Evolutionary conservation across 2,329 filamentous ascomycete species (phyloP), one percentile per base, ranked within the genome.

Genomic region (Epichloe sylvatica): DNA sequence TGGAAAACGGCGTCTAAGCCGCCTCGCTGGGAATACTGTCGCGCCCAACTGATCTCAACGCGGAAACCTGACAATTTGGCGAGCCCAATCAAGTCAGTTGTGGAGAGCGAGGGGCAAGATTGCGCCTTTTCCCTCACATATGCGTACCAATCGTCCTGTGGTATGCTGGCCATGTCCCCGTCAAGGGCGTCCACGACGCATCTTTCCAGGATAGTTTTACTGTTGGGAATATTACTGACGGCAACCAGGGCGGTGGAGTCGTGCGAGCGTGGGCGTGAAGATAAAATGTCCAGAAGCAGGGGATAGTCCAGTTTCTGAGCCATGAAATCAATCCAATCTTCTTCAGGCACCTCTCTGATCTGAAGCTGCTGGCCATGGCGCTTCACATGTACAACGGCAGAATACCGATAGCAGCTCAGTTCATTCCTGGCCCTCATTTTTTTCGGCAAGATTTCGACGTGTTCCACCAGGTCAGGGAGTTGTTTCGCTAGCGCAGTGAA

Each of bases 11-110:
- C 57, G 19, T 59, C 56, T 2, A 59, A 30, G 9, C 46, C 54
- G 25, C 57, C 57, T 3, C 49, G 48, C 45, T 55, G 57, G 5
- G 48, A 47, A n/a, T 35, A n/a, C 23, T 68, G 68, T 21, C 62
- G 59, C 0, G 72, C 74, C 53, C 70, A 71, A 45, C 65, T 62
- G 0, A 63, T 57, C 30, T 74, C 67, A 30, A 74, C 72, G 17
- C 69, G 57, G 51, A 72, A 76, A 19, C 71, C 70, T 21, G 64
- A 57, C 21, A 56, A 54, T 49, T 63, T 36, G n/a, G 55, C 55
- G 3, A 63, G 39, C 25, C 55, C 45, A 0, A 49, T 52, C 3
- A 62, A 43, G 3, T 60, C 58, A 13, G 42, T 17, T 0, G 54
- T 44, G 5, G 54, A 52, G 0, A 54, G 46, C 1, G 49, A 51